These are phyloP conservation scores for Fusarium pseudocircinatum DNA, from an alignment of 2,329 filamentous ascomycete species.

Conservation along the genomic window DNA sequence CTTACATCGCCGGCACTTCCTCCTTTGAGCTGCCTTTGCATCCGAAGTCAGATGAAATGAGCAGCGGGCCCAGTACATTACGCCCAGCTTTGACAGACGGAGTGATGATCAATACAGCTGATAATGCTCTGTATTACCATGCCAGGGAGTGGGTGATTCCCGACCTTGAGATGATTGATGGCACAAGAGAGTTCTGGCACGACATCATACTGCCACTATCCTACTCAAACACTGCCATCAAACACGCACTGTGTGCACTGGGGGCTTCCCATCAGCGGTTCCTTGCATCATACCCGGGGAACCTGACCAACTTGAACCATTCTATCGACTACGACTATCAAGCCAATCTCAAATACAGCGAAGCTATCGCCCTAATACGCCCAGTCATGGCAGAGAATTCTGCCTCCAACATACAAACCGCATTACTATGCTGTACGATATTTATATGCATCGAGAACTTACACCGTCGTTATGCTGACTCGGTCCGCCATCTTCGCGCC, in stretches of 20 bases:
- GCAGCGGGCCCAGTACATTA: background rate
- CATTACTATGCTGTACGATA: constrained; percentile 37
- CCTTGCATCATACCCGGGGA: background rate
- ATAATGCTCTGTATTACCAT: constrained; percentile 4
- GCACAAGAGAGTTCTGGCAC: constrained; percentile 6
- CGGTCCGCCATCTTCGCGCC: constrained; percentile 34
- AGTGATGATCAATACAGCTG: background rate
- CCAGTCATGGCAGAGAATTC: constrained; percentile 27
- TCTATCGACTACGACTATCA: background rate
- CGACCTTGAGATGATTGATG: background rate
- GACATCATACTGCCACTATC: constrained; percentile 1
- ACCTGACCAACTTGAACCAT: background rate
- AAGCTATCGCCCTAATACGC: constrained; percentile 32
- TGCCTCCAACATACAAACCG: constrained; percentile 16
- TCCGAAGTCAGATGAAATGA: background rate
- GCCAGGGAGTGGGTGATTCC: background rate
- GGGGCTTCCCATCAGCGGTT: constrained; percentile 8
- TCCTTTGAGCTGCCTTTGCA: background rate
- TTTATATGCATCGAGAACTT: constrained; percentile 41
- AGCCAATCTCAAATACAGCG: constrained; percentile 36
- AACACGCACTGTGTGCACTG: constrained; percentile 3
- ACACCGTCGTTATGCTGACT: constrained; percentile 32
- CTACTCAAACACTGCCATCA: background rate
- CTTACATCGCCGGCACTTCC: background rate
- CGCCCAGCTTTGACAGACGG: background rate